These are phyloP conservation scores for Hirschfeldia incana DNA, from an alignment of 345 rosid species.

Conservation along the genomic window DNA sequence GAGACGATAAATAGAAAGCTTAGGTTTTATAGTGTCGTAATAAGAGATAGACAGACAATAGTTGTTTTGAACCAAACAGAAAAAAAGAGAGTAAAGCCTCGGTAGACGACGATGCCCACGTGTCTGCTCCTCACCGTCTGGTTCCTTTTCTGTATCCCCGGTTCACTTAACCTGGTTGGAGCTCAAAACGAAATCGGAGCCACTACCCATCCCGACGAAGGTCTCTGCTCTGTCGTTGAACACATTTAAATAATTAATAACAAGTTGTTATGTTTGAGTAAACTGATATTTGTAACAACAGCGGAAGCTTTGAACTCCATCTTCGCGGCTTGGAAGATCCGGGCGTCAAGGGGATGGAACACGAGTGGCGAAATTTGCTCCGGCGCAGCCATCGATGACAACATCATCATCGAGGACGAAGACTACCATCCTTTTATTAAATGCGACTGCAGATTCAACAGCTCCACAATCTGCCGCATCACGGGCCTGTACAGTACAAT, in stretches of 20 bases:
- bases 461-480: conserved; percentile 38
- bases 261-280: not conserved
- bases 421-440: conserved; percentile 50
- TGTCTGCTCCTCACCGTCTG: conserved; percentile 11
- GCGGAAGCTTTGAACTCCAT: conserved; percentile 29
- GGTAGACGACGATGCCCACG: not conserved
- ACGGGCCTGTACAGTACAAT: conserved; percentile 16
- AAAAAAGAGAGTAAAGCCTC: not conserved
- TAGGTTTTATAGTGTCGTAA: not conserved
- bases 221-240: not conserved
- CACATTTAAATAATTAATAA: not conserved
- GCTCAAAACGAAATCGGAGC: conserved; percentile 27
- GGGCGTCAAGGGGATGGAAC: conserved; percentile 42
- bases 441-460: conserved; percentile 47
- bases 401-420: not conserved
- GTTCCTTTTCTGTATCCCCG: conserved; percentile 18
- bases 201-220: conserved; percentile 31
- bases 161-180: conserved; percentile 15
- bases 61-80: not conserved
- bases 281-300: not conserved
- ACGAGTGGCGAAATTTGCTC: conserved; percentile 56
- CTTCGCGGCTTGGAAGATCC: conserved; percentile 28
- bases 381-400: conserved; percentile 42
- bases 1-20: not conserved
- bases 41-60: too few relatives aligned